These are phyloP conservation scores for Candida pseudoglaebosa DNA, from an alignment of 805 yeast genomes.

Conservation along the genomic window DNA sequence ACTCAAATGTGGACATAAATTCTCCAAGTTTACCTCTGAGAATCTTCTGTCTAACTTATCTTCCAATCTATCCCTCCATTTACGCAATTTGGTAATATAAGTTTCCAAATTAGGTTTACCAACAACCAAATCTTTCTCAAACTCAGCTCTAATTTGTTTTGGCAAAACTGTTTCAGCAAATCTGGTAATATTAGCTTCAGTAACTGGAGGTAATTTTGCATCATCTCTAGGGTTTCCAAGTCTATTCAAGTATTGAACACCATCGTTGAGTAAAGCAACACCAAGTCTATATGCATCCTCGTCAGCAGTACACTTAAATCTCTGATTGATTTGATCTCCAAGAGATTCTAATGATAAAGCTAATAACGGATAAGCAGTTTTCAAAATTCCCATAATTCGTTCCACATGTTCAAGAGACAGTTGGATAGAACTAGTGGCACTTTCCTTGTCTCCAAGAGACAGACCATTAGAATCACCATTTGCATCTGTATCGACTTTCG, in stretches of 20 bases:
- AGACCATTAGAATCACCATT: constrained; percentile 6
- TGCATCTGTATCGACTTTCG: constrained; percentile 1
- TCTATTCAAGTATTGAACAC: constrained; percentile 84
- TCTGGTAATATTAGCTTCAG: constrained; percentile 81
- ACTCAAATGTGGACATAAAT: constrained; percentile 89
- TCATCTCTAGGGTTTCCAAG: constrained; percentile 84
- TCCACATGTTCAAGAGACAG: constrained; percentile 93
- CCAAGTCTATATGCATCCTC: constrained; percentile 95
- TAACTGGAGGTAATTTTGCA: constrained; percentile 83
- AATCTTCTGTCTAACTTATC: constrained; percentile 86
- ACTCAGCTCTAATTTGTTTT: constrained; percentile 80
- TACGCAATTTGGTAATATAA: constrained; percentile 75
- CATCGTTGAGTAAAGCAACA: constrained; percentile 89
- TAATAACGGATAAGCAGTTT: constrained; percentile 92
- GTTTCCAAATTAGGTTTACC: constrained; percentile 86
- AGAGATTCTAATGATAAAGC: constrained; percentile 91
- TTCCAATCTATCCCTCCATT: constrained; percentile 91
- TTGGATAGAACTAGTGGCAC: constrained; percentile 23
- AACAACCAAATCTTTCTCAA: constrained; percentile 84
- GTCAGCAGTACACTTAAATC: constrained; percentile 90
- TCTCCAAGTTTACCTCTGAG: constrained; percentile 75
- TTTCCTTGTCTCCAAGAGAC: neutral
- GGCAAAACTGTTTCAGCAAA: constrained; percentile 94
- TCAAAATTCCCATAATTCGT: constrained; percentile 90
- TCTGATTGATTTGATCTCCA: constrained; percentile 90